Conservation (phyloP, 2,329 filamentous ascomycete species). For the Scolecobasidium constrictum region DNA sequence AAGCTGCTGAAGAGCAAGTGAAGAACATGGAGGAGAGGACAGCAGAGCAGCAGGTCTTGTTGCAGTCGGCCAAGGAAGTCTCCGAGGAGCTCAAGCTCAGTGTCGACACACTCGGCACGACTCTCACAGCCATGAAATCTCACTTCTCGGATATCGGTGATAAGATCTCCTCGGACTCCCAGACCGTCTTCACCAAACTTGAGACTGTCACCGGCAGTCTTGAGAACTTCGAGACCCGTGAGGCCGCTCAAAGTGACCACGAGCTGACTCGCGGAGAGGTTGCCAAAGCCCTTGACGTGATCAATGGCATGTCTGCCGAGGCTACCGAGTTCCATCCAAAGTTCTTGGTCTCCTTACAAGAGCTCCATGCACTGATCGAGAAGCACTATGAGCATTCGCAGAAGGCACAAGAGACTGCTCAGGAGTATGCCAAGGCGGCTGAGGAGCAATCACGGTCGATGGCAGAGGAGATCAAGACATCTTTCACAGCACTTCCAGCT, state of each 20-base stretch:
- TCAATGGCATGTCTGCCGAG: constrained; percentile 57
- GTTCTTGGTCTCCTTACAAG: constrained; percentile 74
- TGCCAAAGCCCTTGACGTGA: constrained; percentile 49
- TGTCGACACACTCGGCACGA: constrained; percentile 70
- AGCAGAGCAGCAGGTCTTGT: constrained; percentile 59
- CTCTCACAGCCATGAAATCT: constrained; percentile 35
- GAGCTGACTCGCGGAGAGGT: constrained; percentile 73
- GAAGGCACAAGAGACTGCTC: constrained; percentile 29
- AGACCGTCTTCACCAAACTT: constrained; percentile 73
- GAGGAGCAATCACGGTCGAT: constrained; percentile 33
- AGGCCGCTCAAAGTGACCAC: constrained; percentile 67
- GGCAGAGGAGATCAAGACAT: constrained; percentile 30
- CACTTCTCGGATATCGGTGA: constrained; percentile 74
- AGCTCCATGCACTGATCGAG: constrained; percentile 71
- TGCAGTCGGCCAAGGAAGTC: constrained; percentile 64
- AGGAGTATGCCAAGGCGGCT: constrained; percentile 27
- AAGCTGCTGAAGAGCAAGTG: constrained; percentile 60
- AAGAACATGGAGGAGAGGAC: constrained; percentile 65
- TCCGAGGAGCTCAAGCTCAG: constrained; percentile 80
- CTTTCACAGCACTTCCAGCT: constrained; percentile 30
- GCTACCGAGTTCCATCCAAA: constrained; percentile 78
- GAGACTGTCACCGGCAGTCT: constrained; percentile 64
- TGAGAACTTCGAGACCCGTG: constrained; percentile 48
- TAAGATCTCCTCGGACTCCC: constrained; percentile 78
- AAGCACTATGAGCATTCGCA: constrained; percentile 87